Evolutionary conservation across 2,329 filamentous ascomycete genomes (phyloP).

Genomic region (Botryotinia convoluta): DNA sequence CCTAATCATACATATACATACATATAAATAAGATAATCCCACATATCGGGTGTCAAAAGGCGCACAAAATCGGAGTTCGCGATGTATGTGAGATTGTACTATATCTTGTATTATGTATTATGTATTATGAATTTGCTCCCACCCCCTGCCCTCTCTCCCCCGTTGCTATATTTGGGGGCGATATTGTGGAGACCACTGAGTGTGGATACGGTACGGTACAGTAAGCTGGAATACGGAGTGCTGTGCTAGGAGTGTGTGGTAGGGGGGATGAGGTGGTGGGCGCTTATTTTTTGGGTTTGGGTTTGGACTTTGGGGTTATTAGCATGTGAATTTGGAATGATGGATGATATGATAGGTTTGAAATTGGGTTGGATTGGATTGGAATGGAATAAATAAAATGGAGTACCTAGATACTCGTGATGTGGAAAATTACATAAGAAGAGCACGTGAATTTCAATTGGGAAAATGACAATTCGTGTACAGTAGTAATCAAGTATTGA

Average conservation of each 20-base stretch:
- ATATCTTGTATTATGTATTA: not conserved
- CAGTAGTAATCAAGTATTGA: not conserved
- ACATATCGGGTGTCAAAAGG: not conserved
- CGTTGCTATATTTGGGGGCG: not conserved
- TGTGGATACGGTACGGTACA: not conserved
- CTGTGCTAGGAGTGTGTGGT: not conserved
- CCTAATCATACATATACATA: not conserved
- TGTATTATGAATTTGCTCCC: too few species aligned
- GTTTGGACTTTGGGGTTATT: too few species aligned
- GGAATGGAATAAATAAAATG: not conserved
- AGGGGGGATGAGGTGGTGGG: not conserved
- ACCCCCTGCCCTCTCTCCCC: not conserved
- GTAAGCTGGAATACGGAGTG: not conserved
- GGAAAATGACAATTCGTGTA: not conserved
- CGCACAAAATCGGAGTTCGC: not conserved
- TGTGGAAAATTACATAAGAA: not conserved
- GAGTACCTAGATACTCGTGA: not conserved
- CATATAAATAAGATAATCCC: not conserved
- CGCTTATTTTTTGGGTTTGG: not conserved
- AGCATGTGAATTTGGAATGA: too few species aligned
- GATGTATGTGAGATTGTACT: not conserved
- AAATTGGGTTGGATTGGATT: rapidly evolving
- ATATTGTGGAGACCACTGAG: not conserved
- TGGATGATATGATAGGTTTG: too few species aligned
- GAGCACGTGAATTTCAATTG: not conserved